Evolutionary conservation across 371 early-diverging fungal species (phyloP).

Genomic region (Rhizopus arrhizus): DNA sequence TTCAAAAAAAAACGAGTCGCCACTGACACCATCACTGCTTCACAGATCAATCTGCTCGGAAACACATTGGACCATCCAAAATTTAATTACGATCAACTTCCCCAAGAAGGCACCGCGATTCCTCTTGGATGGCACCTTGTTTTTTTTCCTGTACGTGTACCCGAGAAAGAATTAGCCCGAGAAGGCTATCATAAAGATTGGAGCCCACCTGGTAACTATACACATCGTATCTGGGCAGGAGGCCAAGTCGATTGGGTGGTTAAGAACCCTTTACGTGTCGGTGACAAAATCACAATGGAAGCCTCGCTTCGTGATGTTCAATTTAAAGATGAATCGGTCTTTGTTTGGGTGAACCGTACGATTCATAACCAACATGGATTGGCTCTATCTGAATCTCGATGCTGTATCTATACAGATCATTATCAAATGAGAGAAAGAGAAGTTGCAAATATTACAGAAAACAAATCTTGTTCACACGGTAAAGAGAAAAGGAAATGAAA

Average conservation of each 20-base stretch:
- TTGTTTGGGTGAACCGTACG: constrained; percentile 63
- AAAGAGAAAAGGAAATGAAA: neutral
- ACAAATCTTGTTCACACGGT: neutral
- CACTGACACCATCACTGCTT: constrained; percentile 33
- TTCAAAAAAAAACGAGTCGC: constrained; percentile 20
- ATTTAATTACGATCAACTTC: constrained; percentile 19
- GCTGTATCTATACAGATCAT: constrained; percentile 65
- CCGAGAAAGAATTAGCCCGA: constrained; percentile 63
- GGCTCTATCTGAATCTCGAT: constrained; percentile 65
- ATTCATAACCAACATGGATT: constrained; percentile 65
- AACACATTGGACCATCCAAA: constrained; percentile 27
- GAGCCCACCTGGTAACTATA: constrained; percentile 72
- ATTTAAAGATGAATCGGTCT: constrained; percentile 60
- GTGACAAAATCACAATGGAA: constrained; percentile 57
- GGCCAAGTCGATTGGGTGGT: constrained; percentile 65
- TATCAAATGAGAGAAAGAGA: constrained; percentile 2
- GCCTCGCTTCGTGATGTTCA: constrained; percentile 55
- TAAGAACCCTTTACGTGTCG: constrained; percentile 64
- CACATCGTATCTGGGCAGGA: constrained; percentile 83
- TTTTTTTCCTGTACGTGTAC: constrained; percentile 70
- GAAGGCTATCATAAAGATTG: constrained; percentile 78
- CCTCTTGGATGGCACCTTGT: constrained; percentile 74
- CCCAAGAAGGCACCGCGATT: constrained; percentile 50
- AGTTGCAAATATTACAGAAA: neutral
- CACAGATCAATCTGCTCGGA: constrained; percentile 28